A percentile compares a stretch with the other conserved stretches of the same genome.
These are phyloP conservation scores for Phytophthora nicotianae DNA, from an alignment of 352 stramenopile genomes.

Conservation along the genomic window DNA sequence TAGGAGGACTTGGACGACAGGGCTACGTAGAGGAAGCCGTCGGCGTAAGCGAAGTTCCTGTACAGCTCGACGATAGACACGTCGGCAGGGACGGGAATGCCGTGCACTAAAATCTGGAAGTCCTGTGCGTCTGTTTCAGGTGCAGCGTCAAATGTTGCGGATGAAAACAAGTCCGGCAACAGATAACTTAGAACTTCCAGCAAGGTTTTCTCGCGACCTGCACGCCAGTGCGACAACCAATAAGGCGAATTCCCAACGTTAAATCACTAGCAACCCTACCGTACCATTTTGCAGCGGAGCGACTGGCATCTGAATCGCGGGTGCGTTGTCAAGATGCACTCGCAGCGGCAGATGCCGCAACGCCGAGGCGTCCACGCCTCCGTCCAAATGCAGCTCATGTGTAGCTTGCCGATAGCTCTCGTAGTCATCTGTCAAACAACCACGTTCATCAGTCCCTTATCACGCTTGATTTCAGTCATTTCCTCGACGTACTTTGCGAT, in stretches of 20 bases:
- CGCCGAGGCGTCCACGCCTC: slow-evolving; percentile 37
- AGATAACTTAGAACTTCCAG: slow-evolving; percentile 59
- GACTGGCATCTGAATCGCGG: slow-evolving; percentile 78
- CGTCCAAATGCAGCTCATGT: slow-evolving; percentile 45
- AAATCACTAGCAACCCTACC: background rate
- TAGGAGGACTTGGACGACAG: slow-evolving; percentile 27
- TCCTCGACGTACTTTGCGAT: slow-evolving; percentile 54
- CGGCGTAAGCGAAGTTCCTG: slow-evolving; percentile 66
- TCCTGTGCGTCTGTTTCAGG: slow-evolving; percentile 6
- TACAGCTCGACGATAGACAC: slow-evolving; percentile 72
- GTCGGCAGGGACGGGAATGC: slow-evolving; percentile 48
- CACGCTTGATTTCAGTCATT: background rate
- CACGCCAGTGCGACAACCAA: background rate
- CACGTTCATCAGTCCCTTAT: background rate
- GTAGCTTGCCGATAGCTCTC: slow-evolving; percentile 62
- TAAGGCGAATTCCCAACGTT: background rate
- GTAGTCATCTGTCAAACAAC: slow-evolving; percentile 44
- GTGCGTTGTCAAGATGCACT: slow-evolving; percentile 58
- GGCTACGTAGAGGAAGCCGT: slow-evolving; percentile 79
- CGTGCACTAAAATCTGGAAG: slow-evolving; percentile 59
- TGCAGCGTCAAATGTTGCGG: background rate
- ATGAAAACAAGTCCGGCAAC: slow-evolving; percentile 66
- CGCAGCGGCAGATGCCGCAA: slow-evolving; percentile 67
- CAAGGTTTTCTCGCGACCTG: slow-evolving; percentile 52
- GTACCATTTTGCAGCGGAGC: slow-evolving; percentile 48